Conservation (phyloP, 176 grass and related monocot species). For the Oropetium thomaeum region DNA sequence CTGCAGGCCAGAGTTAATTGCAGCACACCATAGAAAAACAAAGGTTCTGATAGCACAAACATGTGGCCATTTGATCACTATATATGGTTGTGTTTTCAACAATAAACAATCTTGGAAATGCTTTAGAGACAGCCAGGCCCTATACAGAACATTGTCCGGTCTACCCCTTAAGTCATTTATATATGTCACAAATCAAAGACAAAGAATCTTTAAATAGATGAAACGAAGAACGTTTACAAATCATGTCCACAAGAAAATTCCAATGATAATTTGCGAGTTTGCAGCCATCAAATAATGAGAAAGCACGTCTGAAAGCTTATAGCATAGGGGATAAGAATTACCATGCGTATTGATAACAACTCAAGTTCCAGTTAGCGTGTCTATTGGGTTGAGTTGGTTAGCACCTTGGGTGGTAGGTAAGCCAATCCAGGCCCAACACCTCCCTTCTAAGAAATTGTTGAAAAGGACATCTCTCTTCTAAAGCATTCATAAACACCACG, state of each 20-base stretch:
- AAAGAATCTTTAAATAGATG: constrained; percentile 5
- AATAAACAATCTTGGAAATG: background rate
- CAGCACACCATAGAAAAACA: background rate
- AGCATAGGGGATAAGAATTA: background rate
- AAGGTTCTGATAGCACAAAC: background rate
- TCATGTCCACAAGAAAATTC: background rate
- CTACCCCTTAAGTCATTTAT: background rate
- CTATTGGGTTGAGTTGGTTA: background rate
- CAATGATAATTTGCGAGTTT: background rate
- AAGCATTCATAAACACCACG: background rate
- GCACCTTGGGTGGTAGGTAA: background rate
- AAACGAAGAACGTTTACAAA: background rate
- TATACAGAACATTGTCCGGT: background rate
- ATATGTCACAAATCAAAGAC: background rate
- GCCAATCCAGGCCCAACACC: background rate
- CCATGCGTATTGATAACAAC: background rate
- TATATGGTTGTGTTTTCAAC: background rate
- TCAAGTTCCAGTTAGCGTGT: background rate
- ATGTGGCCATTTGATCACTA: background rate
- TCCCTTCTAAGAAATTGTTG: background rate
- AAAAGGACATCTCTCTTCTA: background rate
- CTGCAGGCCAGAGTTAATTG: background rate
- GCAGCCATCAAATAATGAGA: constrained; percentile 13
- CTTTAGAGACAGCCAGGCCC: background rate
- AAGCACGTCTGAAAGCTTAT: background rate